Base-by-base conservation (phyloP, 345 rosid genomes). In the Theobroma cacao region DNA sequence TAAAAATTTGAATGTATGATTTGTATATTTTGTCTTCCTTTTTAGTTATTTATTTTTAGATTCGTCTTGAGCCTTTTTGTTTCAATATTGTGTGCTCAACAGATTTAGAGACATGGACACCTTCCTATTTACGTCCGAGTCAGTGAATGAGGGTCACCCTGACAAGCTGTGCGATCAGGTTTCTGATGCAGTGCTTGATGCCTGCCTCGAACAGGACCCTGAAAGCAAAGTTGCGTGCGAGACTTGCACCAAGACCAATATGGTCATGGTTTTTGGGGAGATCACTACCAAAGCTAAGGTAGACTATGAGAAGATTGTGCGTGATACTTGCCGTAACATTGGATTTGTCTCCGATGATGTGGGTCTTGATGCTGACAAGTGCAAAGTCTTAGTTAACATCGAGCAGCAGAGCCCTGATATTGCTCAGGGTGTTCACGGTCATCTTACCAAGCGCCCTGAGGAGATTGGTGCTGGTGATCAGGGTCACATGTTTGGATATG, bases 131-230 rank as follows among this genome's bases (percentile, higher is more conserved):
- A 69, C 74, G n/a, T 69, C 74, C 3, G 74, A 69, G 53, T 69
- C 74, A 22, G 75, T 72, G 61, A 72, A 72, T 33, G 75, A 72
- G 75, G 75, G 75, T 6, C 75, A 72, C 75, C 75, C 75, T 10
- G 75, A 72, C 75, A 72, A 72, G 61, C 61, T 72, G 12, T 72
- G 75, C 8, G 75, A 48, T 59, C 61, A 48, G 41, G 18, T 48
- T 20, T 48, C 60, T 47, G 74, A 69, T 69, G 74, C 74, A 1
- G 74, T 69, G 9, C 58, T 69, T 4, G 74, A 69, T 26, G 74
- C 74, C 33, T 69, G 74, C 74, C 74, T 69, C 3, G 36, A 22
- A 7, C 74, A 69, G n/a, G 74, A 69, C 74, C 74, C 74, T 18
- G 74, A 69, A 4, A 69, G 74, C 55, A 69, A 69, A 50, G 74